Conservation (phyloP, 2,329 filamentous ascomycete species). For the Verruconis gallopava region DNA sequence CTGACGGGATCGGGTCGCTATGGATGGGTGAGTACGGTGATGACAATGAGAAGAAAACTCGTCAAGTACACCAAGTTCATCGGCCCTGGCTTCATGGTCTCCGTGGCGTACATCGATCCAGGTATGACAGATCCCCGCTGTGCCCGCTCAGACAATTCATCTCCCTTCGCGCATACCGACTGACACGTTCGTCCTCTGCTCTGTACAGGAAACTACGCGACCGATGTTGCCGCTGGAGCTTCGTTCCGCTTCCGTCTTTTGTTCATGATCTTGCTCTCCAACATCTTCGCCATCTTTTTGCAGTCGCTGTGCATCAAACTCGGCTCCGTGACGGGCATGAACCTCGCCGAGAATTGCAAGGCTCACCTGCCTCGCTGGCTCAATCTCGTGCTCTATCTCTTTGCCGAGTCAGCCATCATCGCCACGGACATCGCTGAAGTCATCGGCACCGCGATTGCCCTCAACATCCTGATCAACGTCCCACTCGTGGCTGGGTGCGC, state of each 20-base stretch:
- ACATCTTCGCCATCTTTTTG: constrained; percentile 57
- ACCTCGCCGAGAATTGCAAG: constrained; percentile 36
- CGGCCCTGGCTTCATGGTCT: constrained; percentile 53
- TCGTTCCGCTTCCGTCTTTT: constrained; percentile 52
- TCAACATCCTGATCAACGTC: constrained; percentile 41
- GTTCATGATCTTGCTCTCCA: constrained; percentile 56
- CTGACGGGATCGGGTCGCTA: neutral
- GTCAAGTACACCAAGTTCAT: constrained; percentile 44
- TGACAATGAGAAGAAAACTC: neutral
- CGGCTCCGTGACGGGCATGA: constrained; percentile 36
- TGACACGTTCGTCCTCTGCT: neutral
- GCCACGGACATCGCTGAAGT: constrained; percentile 48
- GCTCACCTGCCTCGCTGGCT: constrained; percentile 40
- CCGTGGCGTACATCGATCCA: constrained; percentile 38
- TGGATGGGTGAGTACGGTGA: neutral
- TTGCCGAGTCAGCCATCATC: constrained; percentile 44
- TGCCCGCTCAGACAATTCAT: no score
- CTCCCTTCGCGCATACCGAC: no score
- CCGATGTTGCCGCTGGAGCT: constrained; percentile 55
- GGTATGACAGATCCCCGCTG: no score
- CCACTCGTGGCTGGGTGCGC: constrained; percentile 43
- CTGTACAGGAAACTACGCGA: constrained; percentile 52
- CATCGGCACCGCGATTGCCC: constrained; percentile 43
- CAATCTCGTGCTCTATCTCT: constrained; percentile 39
- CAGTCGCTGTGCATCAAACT: constrained; percentile 53